Evolutionary conservation across 176 grass and related monocot genomes (phyloP), one percentile per base, ranked within the genome.

Genomic region (Puya raimondii): DNA sequence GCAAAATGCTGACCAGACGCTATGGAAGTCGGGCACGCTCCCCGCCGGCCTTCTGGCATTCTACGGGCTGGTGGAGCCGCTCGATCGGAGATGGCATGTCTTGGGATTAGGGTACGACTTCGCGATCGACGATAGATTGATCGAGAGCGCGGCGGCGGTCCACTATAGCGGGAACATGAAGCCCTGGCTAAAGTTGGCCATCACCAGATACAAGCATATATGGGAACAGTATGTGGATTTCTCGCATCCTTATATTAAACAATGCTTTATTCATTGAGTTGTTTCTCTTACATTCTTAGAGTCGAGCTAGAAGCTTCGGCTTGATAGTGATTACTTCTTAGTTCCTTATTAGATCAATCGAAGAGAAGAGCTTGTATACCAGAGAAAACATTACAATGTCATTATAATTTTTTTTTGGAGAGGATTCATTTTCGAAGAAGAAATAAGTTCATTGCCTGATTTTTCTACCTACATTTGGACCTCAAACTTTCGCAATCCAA

Each of bases 111-210:
- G 95, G 65, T 93, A 91, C 84, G 87, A 99, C 72, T 71, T 83
- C 49, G 95, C 84, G 76, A 99, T 94, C 67, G 95, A 99, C 86
- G 87, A 84, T 66, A 81, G 95, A 58, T 84, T 99, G 87, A 91
- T 99, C 75, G 95, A 99, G 73, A 99, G 90, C 70, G 95, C 89
- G 53, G 87, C 95, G 53, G 95, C 93, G 59, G 82, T 94, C 64
- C 95, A 99, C 67, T 99, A 93, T 64, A 99, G 86, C 33, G 95
- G 95, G 27, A 87, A 92, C 84, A 88, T 99, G 87, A 99, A 99
- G 78, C 95, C 95, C 7, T 99, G 95, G 95, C 72, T 86, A 78
- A 94, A 94, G 78, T 74, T 99, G 75, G 95, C 87, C 64, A 93
- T 99, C 79, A 84, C 70, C 61, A 78, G 87, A 63, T 99, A 99